These are phyloP conservation scores for Ustilago crameri DNA, from an alignment of 1,284 basidiomycete species.

Conservation along the genomic window DNA sequence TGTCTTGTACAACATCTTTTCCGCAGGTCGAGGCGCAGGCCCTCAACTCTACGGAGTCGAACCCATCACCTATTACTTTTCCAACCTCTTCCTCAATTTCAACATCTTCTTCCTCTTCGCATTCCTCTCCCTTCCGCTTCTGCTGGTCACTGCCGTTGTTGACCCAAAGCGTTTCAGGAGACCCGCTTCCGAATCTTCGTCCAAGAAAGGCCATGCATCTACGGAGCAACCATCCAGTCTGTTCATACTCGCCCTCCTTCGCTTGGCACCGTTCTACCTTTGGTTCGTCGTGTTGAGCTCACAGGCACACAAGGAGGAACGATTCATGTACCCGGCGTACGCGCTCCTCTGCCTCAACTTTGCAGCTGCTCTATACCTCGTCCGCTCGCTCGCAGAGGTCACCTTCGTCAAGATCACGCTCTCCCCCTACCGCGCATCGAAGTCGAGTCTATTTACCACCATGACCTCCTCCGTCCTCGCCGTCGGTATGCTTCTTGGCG, in stretches of 20 bases:
- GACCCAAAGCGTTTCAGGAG: slow-evolving; percentile 84
- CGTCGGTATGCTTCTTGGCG: slow-evolving; percentile 76
- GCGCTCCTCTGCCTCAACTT: slow-evolving; percentile 93
- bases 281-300: slow-evolving; percentile 83
- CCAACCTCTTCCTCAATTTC: slow-evolving; percentile 84
- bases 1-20: slow-evolving; percentile 89
- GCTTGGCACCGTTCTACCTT: slow-evolving; percentile 86
- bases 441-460: slow-evolving; percentile 75
- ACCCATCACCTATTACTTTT: slow-evolving; percentile 73
- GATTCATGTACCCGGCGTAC: slow-evolving; percentile 96
- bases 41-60: slow-evolving; percentile 94
- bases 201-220: slow-evolving; percentile 31
- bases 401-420: slow-evolving; percentile 48
- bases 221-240: slow-evolving; percentile 33
- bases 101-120: slow-evolving; percentile 86
- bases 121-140: slow-evolving; percentile 72
- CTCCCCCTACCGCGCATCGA: slow-evolving; percentile 54
- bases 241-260: slow-evolving; percentile 74
- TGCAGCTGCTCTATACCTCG: slow-evolving; percentile 79
- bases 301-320: slow-evolving; percentile 96
- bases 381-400: slow-evolving; percentile 48
- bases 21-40: slow-evolving; percentile 74
- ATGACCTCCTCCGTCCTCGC: slow-evolving; percentile 79
- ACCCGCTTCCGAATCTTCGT: slow-evolving; percentile 71
- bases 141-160: slow-evolving; percentile 79